phyloP scores from a whole-genome alignment of 805 yeast genomes.

The Cyberlindnera xishuangbannaensis region DNA sequence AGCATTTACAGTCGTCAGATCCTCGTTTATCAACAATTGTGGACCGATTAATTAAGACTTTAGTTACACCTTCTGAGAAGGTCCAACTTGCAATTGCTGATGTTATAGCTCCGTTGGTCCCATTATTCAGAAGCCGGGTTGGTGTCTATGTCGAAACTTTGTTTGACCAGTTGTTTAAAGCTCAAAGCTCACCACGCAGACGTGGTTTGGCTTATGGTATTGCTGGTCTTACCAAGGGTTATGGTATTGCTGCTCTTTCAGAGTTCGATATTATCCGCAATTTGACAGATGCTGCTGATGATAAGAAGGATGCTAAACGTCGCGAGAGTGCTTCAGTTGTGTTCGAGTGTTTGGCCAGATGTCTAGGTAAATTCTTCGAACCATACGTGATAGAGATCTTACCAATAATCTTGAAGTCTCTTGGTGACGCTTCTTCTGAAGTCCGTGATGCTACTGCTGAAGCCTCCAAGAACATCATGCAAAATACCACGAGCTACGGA shows the following conservation, averaged over 20 bases:
- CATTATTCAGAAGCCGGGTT: conserved; percentile 44
- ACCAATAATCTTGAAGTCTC: conserved; percentile 70
- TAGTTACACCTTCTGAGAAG: conserved; percentile 83
- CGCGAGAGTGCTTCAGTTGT: conserved; percentile 88
- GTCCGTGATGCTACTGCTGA: conserved; percentile 86
- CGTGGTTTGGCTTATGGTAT: conserved; percentile 96
- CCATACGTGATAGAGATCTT: conserved; percentile 89
- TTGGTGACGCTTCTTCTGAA: conserved; percentile 81
- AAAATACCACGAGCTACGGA: conserved; percentile 86
- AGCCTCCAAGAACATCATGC: conserved; percentile 87
- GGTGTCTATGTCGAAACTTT: conserved; percentile 51
- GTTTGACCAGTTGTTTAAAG: conserved; percentile 53
- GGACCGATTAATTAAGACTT: conserved; percentile 62
- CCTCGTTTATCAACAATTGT: conserved; percentile 59
- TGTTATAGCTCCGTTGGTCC: conserved; percentile 79
- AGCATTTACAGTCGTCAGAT: conserved; percentile 68
- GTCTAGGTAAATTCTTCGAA: conserved; percentile 75
- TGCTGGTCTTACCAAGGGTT: conserved; percentile 88
- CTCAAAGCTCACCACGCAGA: conserved; percentile 42
- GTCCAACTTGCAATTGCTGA: conserved; percentile 86
- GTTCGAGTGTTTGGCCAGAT: conserved; percentile 75
- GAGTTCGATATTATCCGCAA: conserved; percentile 72
- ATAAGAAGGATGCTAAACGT: conserved; percentile 62
- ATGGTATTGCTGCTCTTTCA: conserved; percentile 73
- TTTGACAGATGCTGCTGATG: conserved; percentile 80